phyloP scores from a whole-genome alignment of 2,329 filamentous ascomycete species.

The Diaporthe sp. region DNA sequence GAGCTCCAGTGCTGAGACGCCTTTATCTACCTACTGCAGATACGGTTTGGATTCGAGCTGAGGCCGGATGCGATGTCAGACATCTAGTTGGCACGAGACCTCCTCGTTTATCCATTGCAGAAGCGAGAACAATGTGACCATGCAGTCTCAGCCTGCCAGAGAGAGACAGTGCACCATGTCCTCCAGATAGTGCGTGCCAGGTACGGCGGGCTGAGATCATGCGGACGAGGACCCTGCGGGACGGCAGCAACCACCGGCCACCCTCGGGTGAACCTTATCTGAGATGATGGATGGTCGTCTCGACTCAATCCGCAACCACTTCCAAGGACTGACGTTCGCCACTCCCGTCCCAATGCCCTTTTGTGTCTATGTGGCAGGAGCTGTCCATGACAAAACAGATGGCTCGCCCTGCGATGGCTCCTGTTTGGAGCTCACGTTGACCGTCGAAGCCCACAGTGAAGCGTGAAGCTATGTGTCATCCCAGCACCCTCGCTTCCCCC shows the following conservation, averaged over 20 bases:
- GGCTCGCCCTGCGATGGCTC: neutral
- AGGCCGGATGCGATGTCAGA: constrained; percentile 16
- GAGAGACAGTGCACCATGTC: neutral
- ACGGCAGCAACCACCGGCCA: neutral
- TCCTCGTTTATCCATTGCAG: neutral
- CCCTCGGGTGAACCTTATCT: constrained; percentile 27
- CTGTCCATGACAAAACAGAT: neutral
- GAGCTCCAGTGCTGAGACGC: constrained; percentile 11
- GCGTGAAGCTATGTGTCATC: neutral
- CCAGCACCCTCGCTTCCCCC: neutral
- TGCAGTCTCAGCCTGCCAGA: constrained; percentile 2
- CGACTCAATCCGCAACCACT: constrained; percentile 26
- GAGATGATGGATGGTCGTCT: neutral
- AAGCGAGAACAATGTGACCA: neutral
- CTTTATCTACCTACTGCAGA: neutral
- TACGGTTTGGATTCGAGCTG: neutral
- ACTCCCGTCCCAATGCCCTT: neutral
- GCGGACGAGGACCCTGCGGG: constrained; percentile 24
- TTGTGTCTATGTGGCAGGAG: neutral
- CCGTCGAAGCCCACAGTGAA: neutral
- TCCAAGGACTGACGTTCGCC: neutral
- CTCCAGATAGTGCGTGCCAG: neutral
- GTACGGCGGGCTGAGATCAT: constrained; percentile 5
- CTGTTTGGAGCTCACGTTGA: neutral
- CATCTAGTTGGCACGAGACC: constrained; percentile 26